A percentile compares a stretch with the other conserved stretches of the same genome.
Conservation (phyloP, 2,329 filamentous ascomycete species). For the Stachybotrys chartarum region DNA sequence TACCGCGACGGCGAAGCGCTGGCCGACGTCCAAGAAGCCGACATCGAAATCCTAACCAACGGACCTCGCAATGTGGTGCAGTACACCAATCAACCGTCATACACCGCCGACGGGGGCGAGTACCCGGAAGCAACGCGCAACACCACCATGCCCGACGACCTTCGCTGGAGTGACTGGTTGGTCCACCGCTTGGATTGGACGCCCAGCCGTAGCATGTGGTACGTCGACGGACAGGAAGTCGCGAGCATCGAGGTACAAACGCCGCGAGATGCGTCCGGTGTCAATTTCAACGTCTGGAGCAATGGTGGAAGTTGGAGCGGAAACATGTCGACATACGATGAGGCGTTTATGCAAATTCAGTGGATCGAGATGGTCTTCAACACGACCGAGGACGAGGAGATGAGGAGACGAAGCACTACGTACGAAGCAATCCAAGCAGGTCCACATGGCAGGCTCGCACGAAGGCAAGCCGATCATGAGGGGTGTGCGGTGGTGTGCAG, state of each 20-base stretch:
- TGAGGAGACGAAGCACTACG: not conserved
- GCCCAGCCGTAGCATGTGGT: conserved; percentile 46
- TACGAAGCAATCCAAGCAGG: conserved; percentile 5
- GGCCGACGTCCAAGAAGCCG: conserved; percentile 39
- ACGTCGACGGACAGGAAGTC: conserved; percentile 40
- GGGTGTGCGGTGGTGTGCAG: conserved; percentile 22
- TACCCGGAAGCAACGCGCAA: conserved; percentile 40
- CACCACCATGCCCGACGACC: conserved; percentile 34
- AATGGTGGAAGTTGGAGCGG: conserved; percentile 54
- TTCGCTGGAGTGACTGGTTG: conserved; percentile 47
- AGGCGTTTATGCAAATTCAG: conserved; percentile 51
- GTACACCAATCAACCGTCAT: conserved; percentile 55
- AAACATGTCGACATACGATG: conserved; percentile 43
- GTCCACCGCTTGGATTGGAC: conserved; percentile 56
- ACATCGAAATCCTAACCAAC: conserved; percentile 44
- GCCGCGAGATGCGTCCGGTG: conserved; percentile 41
- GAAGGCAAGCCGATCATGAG: conserved; percentile 13
- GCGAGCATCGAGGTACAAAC: conserved; percentile 48
- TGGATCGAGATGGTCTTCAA: conserved; percentile 58
- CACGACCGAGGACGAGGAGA: conserved; percentile 15
- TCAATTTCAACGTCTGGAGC: conserved; percentile 56
- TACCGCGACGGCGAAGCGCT: conserved; percentile 32
- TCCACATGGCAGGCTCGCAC: conserved; percentile 23
- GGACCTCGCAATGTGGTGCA: conserved; percentile 37
- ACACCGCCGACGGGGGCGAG: conserved; percentile 34